A percentile compares a stretch with the other conserved stretches of the same genome.
Conservation (phyloP, 116 monocot genomes). For the Posidonia oceanica region DNA sequence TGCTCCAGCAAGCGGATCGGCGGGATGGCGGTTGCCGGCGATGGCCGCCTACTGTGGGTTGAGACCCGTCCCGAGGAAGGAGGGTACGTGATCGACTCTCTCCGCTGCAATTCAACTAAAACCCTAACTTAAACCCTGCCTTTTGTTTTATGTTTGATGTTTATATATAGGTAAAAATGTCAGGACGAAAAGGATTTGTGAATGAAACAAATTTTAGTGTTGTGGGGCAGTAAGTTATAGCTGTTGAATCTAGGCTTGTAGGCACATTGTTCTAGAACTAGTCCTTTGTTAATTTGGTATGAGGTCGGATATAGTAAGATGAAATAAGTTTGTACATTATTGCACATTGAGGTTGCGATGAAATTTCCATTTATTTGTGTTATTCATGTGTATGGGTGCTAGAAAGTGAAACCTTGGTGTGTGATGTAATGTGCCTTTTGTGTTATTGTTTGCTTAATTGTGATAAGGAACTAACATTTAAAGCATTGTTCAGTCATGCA, state of each 20-base stretch:
- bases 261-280: too few species aligned
- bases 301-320: too few species aligned
- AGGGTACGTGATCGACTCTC: slow-evolving; percentile 33
- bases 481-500: slow-evolving; percentile 44
- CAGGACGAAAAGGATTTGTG: too few species aligned
- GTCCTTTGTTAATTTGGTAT: too few species aligned
- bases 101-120: not conserved
- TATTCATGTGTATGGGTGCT: not conserved
- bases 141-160: not conserved
- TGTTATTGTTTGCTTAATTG: slow-evolving; percentile 1
- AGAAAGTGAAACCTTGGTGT: not conserved
- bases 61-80: slow-evolving; percentile 70
- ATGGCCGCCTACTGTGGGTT: slow-evolving; percentile 75
- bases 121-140: not conserved
- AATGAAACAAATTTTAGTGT: too few species aligned
- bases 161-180: not conserved
- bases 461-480: not conserved
- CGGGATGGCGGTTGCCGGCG: slow-evolving; percentile 56
- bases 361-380: not conserved
- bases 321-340: too few species aligned
- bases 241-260: too few species aligned
- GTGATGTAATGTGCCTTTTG: not conserved
- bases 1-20: slow-evolving; percentile 60
- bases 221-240: too few species aligned
- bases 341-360: not conserved